A percentile compares a stretch with the other conserved stretches of the same genome.
Evolutionary conservation across 208 protist species (phyloP).

Genomic region (Trichomonas gallinae): DNA sequence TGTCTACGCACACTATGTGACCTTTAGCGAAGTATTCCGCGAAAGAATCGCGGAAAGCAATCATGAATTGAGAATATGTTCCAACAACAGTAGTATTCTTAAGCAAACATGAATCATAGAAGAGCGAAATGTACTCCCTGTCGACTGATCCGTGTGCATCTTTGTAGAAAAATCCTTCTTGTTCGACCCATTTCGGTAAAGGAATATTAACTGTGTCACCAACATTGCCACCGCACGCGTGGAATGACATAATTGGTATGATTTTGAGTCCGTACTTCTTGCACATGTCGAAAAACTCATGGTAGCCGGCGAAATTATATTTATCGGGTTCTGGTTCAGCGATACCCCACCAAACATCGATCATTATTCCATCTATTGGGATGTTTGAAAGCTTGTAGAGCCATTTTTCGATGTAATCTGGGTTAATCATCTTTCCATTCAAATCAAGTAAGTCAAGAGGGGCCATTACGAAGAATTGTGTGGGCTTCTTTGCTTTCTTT

Average conservation of each 20-base stretch:
- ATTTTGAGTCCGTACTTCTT: neutral
- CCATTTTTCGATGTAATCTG: neutral
- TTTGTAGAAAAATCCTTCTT: conserved; percentile 42
- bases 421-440: neutral
- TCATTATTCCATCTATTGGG: neutral
- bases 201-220: conserved; percentile 51
- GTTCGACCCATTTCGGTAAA: conserved; percentile 48
- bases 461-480: neutral
- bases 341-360: conserved; percentile 28
- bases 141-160: conserved; percentile 41
- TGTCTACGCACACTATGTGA: neutral
- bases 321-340: neutral
- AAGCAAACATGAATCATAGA: conserved; percentile 41
- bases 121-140: conserved; percentile 50
- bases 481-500: neutral
- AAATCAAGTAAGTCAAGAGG: neutral
- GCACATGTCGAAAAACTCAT: neutral
- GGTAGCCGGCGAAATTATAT: neutral
- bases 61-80: conserved; percentile 51
- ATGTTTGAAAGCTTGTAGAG: neutral
- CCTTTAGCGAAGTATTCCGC: neutral
- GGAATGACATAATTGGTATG: neutral
- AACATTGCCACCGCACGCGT: conserved; percentile 57
- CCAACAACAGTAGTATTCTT: conserved; percentile 48
- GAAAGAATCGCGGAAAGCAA: conserved; percentile 29